Percentiles rank a stretch among this genome's conserved stretches.
Evolutionary conservation across 441 rosid genomes (phyloP).

Genomic region (Rhodomyrtus psidioides): DNA sequence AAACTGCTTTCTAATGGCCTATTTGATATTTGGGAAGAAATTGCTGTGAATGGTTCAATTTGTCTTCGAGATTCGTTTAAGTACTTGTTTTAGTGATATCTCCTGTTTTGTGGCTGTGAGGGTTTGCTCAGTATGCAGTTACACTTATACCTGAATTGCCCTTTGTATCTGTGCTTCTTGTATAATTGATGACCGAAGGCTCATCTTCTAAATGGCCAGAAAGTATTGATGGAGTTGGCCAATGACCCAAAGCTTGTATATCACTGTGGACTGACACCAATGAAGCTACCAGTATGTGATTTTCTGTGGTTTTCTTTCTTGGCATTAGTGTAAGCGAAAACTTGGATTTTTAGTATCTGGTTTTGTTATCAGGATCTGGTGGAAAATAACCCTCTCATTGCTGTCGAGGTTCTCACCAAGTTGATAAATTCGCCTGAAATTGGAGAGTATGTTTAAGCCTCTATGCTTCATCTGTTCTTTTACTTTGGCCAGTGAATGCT

Average conservation of each 20-base stretch:
- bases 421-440: conserved; percentile 83
- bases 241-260: conserved; percentile 88
- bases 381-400: conserved; percentile 90
- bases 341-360: conserved; percentile 8
- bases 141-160: not conserved
- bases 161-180: not conserved
- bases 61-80: not conserved
- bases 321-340: not conserved
- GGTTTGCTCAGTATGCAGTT: not conserved
- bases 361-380: conserved; percentile 72
- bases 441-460: conserved; percentile 50
- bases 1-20: not conserved
- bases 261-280: conserved; percentile 88
- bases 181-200: not conserved
- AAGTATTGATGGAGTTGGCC: conserved; percentile 59
- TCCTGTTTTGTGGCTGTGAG: not conserved
- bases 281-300: conserved; percentile 76
- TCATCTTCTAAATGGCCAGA: not conserved
- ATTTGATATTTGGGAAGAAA: not conserved
- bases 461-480: not conserved
- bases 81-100: not conserved
- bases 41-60: not conserved
- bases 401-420: conserved; percentile 89
- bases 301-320: not conserved
- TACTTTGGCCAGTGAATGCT: not conserved